phyloP scores from a whole-genome alignment of 306 rosid species.

The Quercus cerris region DNA sequence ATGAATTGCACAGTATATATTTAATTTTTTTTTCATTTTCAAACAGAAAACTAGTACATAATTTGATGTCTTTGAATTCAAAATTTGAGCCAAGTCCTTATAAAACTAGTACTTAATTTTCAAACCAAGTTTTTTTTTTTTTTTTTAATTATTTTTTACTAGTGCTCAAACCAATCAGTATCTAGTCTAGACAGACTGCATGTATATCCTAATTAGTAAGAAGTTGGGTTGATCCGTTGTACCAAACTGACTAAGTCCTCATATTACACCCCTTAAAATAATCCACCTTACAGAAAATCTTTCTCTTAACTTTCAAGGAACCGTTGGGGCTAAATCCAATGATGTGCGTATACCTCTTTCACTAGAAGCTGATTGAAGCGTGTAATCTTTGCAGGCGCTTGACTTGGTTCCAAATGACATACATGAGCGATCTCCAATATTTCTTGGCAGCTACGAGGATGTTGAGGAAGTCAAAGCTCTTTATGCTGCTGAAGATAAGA shows the following conservation, averaged over 20 bases:
- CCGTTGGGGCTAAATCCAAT: neutral
- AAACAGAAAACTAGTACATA: neutral
- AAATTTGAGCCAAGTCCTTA: neutral
- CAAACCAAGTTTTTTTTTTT: neutral
- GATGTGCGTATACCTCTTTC: no score
- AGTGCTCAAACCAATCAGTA: neutral
- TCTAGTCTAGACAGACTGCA: neutral
- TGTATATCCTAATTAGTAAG: neutral
- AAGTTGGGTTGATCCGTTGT: neutral
- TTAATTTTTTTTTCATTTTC: neutral
- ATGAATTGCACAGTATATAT: neutral
- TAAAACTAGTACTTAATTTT: neutral
- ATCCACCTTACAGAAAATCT: neutral
- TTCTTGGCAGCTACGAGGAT: conserved; percentile 90
- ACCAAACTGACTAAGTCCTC: neutral
- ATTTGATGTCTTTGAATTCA: neutral
- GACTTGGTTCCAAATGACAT: conserved; percentile 71
- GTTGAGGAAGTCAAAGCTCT: conserved; percentile 83
- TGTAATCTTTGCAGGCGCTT: conserved; percentile 55
- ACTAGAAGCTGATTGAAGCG: neutral
- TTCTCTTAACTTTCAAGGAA: neutral
- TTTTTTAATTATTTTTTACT: neutral
- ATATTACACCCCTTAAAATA: no score
- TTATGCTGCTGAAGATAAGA: conserved; percentile 57
- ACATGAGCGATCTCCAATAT: conserved; percentile 81